phyloP scores from a whole-genome alignment of 2,329 filamentous ascomycete species.

The Pseudogymnoascus sp. region DNA sequence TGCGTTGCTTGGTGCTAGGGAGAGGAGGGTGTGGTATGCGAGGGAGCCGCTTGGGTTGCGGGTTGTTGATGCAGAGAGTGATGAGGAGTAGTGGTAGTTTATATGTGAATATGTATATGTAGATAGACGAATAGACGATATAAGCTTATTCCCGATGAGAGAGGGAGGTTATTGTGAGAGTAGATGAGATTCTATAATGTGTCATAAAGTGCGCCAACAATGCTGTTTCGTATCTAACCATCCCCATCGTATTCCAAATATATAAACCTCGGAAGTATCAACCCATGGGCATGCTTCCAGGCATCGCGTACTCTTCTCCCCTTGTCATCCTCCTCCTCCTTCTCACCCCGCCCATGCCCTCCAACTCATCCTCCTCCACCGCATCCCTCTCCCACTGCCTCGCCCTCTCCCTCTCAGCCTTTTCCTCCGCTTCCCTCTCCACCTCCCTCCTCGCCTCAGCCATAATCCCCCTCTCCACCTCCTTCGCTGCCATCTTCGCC shows the following conservation, averaged over 20 bases:
- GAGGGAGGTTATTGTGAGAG: background rate
- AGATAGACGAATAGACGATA: conserved; percentile 12
- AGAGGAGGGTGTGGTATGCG: conserved; percentile 60
- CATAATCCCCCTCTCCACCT: conserved; percentile 43
- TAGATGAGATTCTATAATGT: background rate
- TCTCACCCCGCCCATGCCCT: conserved; percentile 11
- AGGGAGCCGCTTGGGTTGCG: conserved; percentile 43
- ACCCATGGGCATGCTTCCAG: conserved; percentile 30
- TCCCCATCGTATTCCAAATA: background rate
- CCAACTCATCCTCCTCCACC: conserved; percentile 3
- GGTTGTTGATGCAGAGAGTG: conserved; percentile 15
- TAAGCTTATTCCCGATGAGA: background rate
- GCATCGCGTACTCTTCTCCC: conserved; percentile 32
- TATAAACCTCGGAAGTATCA: background rate
- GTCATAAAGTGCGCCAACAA: conserved; percentile 10
- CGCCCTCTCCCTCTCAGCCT: conserved; percentile 30
- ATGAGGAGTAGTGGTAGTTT: conserved; percentile 19
- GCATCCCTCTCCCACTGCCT: conserved; percentile 17
- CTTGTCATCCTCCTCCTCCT: conserved; percentile 30
- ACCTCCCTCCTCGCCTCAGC: conserved; percentile 35
- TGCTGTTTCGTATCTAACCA: background rate
- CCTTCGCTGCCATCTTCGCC: conserved; percentile 44
- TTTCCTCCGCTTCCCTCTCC: conserved; percentile 23
- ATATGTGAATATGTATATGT: conserved; percentile 15
- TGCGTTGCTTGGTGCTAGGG: conserved; percentile 50